Percentiles rank a stretch among this genome's conserved stretches.
Conservation (phyloP, 2,329 filamentous ascomycete genomes). For the Penicillium sumatraense region DNA sequence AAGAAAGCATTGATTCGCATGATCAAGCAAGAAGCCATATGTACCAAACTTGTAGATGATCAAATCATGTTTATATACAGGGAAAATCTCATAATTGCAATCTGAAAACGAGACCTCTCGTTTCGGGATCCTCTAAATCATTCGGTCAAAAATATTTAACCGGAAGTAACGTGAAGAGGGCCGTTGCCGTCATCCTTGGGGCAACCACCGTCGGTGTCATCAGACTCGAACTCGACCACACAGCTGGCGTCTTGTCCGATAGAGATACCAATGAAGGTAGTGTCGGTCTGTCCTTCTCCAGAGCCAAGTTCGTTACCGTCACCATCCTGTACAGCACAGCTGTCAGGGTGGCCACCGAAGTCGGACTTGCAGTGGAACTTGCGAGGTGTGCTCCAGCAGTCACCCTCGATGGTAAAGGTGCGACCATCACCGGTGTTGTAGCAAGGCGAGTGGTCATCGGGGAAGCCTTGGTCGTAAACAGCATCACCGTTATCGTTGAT, state of each 20-base stretch:
- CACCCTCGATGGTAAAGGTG: constrained; percentile 21
- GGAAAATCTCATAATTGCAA: too few species aligned
- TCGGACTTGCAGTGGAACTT: constrained; percentile 19
- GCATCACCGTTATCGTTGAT: constrained; percentile 17
- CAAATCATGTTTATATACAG: too few species aligned
- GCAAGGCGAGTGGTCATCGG: constrained; percentile 16
- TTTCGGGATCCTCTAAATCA: neutral
- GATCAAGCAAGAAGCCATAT: too few species aligned
- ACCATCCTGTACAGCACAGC: constrained; percentile 17
- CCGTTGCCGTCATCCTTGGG: constrained; percentile 20
- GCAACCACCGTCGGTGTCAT: constrained; percentile 16
- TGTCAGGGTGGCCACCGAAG: constrained; percentile 17
- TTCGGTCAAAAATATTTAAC: constrained; percentile 1
- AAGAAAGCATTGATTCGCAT: too few species aligned
- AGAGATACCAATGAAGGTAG: constrained; percentile 18
- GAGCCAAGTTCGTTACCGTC: constrained; percentile 16
- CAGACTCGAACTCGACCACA: constrained; percentile 19
- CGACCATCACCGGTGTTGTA: constrained; percentile 19
- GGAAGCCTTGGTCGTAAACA: constrained; percentile 16
- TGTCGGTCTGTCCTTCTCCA: constrained; percentile 14
- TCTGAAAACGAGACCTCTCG: neutral
- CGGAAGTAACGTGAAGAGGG: constrained; percentile 17
- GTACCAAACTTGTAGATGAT: too few species aligned
- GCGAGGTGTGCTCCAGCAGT: constrained; percentile 17
- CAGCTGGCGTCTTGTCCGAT: constrained; percentile 20